These are phyloP conservation scores for Incumbomyces lentus DNA, from an alignment of 2,329 filamentous ascomycete species.

Conservation along the genomic window DNA sequence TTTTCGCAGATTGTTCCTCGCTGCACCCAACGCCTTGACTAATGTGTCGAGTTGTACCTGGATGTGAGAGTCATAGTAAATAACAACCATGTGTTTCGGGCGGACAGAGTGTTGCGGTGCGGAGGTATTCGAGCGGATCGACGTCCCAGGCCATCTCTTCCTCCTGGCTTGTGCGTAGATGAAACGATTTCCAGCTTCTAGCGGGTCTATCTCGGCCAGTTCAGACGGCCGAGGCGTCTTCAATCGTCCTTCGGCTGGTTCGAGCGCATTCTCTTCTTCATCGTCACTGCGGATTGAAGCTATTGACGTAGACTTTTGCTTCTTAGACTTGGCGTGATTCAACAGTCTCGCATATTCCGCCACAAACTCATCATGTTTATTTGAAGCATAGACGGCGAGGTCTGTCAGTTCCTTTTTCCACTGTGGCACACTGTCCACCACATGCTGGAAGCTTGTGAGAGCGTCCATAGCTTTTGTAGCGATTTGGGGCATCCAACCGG, in stretches of 20 bases:
- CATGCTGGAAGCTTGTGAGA: slow-evolving; percentile 34
- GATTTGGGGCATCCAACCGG: background rate
- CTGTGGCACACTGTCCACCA: slow-evolving; percentile 34
- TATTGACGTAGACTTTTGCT: slow-evolving; percentile 28
- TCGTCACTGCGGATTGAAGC: slow-evolving; percentile 31
- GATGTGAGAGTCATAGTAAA: slow-evolving; percentile 86
- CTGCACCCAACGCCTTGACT: slow-evolving; percentile 69
- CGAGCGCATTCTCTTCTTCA: slow-evolving; percentile 8
- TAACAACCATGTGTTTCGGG: slow-evolving; percentile 64
- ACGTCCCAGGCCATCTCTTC: slow-evolving; percentile 25
- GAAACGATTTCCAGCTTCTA: slow-evolving; percentile 18
- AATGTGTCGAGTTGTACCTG: slow-evolving; percentile 74
- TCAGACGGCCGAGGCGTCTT: slow-evolving; percentile 7
- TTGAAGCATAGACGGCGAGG: slow-evolving; percentile 30
- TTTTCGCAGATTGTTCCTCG: slow-evolving; percentile 75
- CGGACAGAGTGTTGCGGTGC: slow-evolving; percentile 45
- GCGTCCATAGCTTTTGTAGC: slow-evolving; percentile 28
- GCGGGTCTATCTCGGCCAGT: slow-evolving; percentile 13
- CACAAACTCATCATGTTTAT: slow-evolving; percentile 33
- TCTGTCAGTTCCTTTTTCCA: slow-evolving; percentile 36
- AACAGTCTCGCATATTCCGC: slow-evolving; percentile 32
- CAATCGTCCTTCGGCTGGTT: background rate
- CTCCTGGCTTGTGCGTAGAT: slow-evolving; percentile 26
- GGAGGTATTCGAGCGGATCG: slow-evolving; percentile 25
- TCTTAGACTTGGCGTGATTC: slow-evolving; percentile 28